Evolutionary conservation across 2,329 filamentous ascomycete genomes (phyloP), one percentile per base, ranked within the genome.

Genomic region (Neopestalotiopsis sp.): DNA sequence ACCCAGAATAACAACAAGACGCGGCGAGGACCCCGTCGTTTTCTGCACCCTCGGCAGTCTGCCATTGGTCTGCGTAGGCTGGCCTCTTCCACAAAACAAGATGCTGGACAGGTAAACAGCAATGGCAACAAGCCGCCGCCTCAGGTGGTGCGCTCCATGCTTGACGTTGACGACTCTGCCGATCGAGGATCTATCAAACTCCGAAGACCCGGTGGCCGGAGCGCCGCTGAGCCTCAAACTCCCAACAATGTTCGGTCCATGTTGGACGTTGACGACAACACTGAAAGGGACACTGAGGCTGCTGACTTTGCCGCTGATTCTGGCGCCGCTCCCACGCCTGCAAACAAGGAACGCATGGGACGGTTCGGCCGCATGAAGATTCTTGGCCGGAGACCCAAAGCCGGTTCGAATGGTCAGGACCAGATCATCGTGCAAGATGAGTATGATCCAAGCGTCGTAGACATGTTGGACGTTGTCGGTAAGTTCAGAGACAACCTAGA

Each of bases 381-480:
- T 30, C 45, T 56, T 9, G 49, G 63, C 49, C 63, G 63, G 24
- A 42, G 30, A 14, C 45, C 34, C 28, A 30, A 20, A 17, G 59
- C 59, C 14, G 40, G 40, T 24, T 30, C 28, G 5, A 20, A 61
- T 20, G 65, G 65, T 24, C 17, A 45, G 20, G 53, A 42, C 14
- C 53, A 61, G 32, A 17, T 53, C 14, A 61, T 32, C 13, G 53
- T 42, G 7, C 45, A 64, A 14, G 63, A 74, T 10, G 86, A 92
- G 70, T 92, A 92, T 74, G 87, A 88, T 32, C 80, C 86, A 12
- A 85, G 88, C 71, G 83, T 93, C 72, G 90, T 92, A 6, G 90
- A 92, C 77, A 80, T 92, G 17, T 80, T 93, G 64, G 91, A 93
- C 79, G 87, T 91, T 40, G 84, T 93, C 71, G 90, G 90, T 91